Conservation (phyloP, 345 rosid genomes). For the Linum lewisii region DNA sequence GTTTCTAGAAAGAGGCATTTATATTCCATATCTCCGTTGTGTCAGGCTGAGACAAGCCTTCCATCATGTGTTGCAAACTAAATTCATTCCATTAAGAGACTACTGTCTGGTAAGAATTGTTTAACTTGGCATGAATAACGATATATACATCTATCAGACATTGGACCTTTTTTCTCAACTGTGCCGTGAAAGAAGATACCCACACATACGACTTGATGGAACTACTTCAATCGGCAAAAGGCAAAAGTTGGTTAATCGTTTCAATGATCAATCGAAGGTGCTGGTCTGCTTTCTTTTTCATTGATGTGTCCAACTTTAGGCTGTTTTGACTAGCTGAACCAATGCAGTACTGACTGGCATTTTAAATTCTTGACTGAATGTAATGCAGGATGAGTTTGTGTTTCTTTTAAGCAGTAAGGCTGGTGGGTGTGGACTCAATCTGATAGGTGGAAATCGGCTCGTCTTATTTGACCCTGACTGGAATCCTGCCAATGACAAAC, state of each 20-base stretch:
- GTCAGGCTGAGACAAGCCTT: not conserved
- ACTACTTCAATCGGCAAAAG: conserved; percentile 90
- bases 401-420: conserved; percentile 98
- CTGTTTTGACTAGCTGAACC: not conserved
- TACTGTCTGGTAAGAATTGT: too few species aligned
- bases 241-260: conserved; percentile 79
- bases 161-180: conserved; percentile 94
- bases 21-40: not conserved
- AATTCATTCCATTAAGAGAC: conserved; percentile 1
- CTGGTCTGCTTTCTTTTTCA: not conserved
- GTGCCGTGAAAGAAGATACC: conserved; percentile 97
- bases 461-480: conserved; percentile 97
- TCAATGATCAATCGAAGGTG: conserved; percentile 85
- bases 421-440: conserved; percentile 98
- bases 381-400: conserved; percentile 82
- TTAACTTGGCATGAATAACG: conserved; percentile 2
- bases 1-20: too few species aligned
- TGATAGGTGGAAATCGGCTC: conserved; percentile 89
- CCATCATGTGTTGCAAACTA: not conserved
- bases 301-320: not conserved
- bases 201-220: conserved; percentile 89
- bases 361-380: conserved; percentile 11
- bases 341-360: not conserved
- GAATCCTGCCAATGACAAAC: conserved; percentile 99
- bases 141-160: conserved; percentile 42